Percentiles rank a stretch among this genome's conserved stretches.
Evolutionary conservation across 2,329 filamentous ascomycete species (phyloP).

Genomic region (Aspergillus versicolor): DNA sequence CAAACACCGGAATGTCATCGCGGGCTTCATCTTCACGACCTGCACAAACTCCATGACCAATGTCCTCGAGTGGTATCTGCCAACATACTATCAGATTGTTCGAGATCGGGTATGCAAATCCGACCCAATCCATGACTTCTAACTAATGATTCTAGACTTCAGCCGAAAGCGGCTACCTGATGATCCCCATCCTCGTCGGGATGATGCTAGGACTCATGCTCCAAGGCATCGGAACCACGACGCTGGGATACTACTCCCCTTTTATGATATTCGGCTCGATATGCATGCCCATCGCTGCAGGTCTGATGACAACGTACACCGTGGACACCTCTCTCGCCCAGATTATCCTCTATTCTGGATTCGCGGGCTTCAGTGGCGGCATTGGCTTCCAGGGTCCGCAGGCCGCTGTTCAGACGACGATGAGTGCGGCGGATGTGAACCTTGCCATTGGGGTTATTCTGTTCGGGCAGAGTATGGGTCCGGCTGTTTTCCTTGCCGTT

Average conservation of each 20-base stretch:
- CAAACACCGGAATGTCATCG: slow-evolving; percentile 27
- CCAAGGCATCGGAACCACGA: slow-evolving; percentile 21
- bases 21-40: slow-evolving; percentile 23
- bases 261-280: slow-evolving; percentile 35
- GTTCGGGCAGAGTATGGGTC: slow-evolving; percentile 41
- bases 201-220: slow-evolving; percentile 24
- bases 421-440: slow-evolving; percentile 25
- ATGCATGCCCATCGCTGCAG: slow-evolving; percentile 33
- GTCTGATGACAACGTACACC: slow-evolving; percentile 33
- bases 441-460: slow-evolving; percentile 31
- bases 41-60: slow-evolving; percentile 25
- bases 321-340: slow-evolving; percentile 21
- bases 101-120: slow-evolving; percentile 17
- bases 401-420: slow-evolving; percentile 29
- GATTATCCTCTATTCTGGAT: slow-evolving; percentile 28
- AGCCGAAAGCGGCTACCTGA: slow-evolving; percentile 26
- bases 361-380: slow-evolving; percentile 30
- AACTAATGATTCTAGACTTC: slow-evolving; percentile 10
- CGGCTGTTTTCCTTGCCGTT: slow-evolving; percentile 52
- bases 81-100: slow-evolving; percentile 38
- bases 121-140: slow-evolving; percentile 7
- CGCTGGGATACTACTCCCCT: slow-evolving; percentile 34
- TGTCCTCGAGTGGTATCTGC: slow-evolving; percentile 30
- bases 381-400: slow-evolving; percentile 34
- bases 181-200: slow-evolving; percentile 27